Evolutionary conservation across 1,139 yeast genomes (phyloP), one percentile per base, ranked within the genome.

Genomic region (Scheffersomyces segobiensis): DNA sequence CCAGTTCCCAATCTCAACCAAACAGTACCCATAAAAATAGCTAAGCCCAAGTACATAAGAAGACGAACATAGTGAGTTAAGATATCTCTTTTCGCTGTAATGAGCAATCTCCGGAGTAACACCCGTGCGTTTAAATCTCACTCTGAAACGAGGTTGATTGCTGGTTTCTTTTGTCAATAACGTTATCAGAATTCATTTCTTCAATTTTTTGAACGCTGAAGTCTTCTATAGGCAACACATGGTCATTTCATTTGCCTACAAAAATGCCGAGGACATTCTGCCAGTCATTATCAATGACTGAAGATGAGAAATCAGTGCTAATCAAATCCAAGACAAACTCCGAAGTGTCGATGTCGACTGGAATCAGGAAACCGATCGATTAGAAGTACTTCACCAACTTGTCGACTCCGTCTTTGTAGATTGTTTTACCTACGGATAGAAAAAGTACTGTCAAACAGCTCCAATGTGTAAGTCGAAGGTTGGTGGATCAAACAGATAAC

Each of bases 11-110:
- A 65, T 52, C 81, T 69, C 47, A 77, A 66, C 80, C 80, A 77
- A 17, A 76, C 79, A 0, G 81, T 77, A 12, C 81, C 81, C 81
- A 77, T 77, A 62, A 77, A 57, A 19, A 77, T 63, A 3, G 80
- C 80, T 53, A 78, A 66, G 10, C 79, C 79, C 18, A 77, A 59
- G 59, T 78, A 78, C 80, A 78, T 77, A 22, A 67, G 67, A 49
- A 76, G 62, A 55, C 81, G 66, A 32, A 75, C 77, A 57, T 74
- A 70, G 62, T 77, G 77, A 0, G 80, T 76, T 32, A 77, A 66
- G 46, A 74, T 58, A 59, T 77, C 81, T 50, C 80, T 64, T 42
- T 68, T 61, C 3, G 79, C 70, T 59, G 77, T 77, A 49, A 71
- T 62, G 52, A 74, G 64, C 7, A 64, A 60, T 50, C 80, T 63